Evolutionary conservation across 306 rosid genomes (phyloP).

Genomic region (Cucurbita pepo): DNA sequence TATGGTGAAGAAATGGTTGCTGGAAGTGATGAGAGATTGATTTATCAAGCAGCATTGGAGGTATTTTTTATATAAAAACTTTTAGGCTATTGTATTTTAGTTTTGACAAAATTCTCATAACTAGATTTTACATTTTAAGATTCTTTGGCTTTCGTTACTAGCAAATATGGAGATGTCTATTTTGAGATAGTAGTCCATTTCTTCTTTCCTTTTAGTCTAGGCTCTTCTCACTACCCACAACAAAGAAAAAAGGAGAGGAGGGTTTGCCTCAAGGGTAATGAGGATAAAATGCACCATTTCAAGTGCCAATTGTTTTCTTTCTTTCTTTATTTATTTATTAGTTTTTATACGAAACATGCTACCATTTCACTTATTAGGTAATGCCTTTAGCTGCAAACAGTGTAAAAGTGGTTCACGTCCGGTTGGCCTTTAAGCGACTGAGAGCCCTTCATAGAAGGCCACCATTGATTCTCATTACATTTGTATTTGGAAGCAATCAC

Average conservation of each 20-base stretch:
- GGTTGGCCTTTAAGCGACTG: background rate
- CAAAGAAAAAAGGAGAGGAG: background rate
- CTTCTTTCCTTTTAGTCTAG: background rate
- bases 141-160: background rate
- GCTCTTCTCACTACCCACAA: background rate
- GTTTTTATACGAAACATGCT: background rate
- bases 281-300: background rate
- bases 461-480: background rate
- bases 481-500: background rate
- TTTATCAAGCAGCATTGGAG: conserved; percentile 86
- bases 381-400: background rate
- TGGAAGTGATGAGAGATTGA: conserved; percentile 61
- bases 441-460: background rate
- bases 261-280: background rate
- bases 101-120: background rate
- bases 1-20: conserved; percentile 50
- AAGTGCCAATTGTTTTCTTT: background rate
- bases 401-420: background rate
- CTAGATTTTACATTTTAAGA: background rate
- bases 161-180: background rate
- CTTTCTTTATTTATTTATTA: background rate
- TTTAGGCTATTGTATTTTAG: background rate
- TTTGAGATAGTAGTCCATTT: background rate
- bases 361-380: background rate
- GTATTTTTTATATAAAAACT: conserved; percentile 15